Base-by-base conservation (phyloP, 768 basidiomycete genomes). In the Leucocoprinus birnbaumii region DNA sequence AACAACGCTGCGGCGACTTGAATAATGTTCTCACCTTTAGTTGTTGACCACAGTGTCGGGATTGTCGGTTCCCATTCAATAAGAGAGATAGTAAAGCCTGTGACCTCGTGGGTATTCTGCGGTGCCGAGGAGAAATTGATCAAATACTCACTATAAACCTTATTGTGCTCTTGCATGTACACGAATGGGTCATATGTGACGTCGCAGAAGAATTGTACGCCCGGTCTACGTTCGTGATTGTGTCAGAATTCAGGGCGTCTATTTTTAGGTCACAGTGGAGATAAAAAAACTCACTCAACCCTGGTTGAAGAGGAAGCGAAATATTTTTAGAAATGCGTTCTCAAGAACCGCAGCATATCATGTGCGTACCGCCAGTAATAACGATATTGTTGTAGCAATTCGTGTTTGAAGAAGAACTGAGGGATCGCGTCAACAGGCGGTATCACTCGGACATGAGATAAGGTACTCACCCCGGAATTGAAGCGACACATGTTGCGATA, bases 401-500 rank as follows among this genome's bases (percentile, higher is more conserved):
- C 82, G 58, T 95, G 93, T 41, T 80, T 77, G 73, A 83, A 95
- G 73, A 96, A 95, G 74, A 88, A 91, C 85, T 91, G 47, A 1
- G 9, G 27, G 44, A 25, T 21, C 27, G 38, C 27, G 38, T 51
- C 6, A 50, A 19, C 22, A 41, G 18, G 41, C 37, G 8, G n/a
- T 37, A 18, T 56, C 47, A 51, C 18, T 37, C 16, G 26, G 22
- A 10, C 18, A 46, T 34, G 41, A 0, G 34, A 9, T 5, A 31
- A 31, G 31, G 31, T 31, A 73, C 85, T 60, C 69, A 92, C 91
- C 27, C 91, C 93, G 45, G 91, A 94, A 71, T 95, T 93, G 71
- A 86, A 98, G 10, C 95, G 84, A 70, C 95, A 97, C 95, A 97
- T 96, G 62, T 96, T 94, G 38, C 94, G 84, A 65, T 97, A 96